Base-by-base conservation (phyloP, 345 rosid species). In the Citrus inodora region DNA sequence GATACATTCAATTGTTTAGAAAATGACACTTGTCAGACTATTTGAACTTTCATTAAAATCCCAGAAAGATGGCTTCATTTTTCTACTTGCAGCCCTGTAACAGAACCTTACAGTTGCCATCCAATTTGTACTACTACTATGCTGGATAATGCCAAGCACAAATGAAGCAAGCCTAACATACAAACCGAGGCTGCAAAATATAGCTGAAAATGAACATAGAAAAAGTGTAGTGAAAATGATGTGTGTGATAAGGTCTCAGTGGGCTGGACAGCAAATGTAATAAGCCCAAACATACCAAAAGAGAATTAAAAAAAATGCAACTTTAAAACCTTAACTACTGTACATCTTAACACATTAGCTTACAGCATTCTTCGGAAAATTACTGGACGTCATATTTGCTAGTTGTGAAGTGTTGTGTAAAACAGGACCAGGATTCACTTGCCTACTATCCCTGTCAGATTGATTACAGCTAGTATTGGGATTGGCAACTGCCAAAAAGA, bases 401-500 rank as follows among this genome's bases (percentile, higher is more conserved):
- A 78, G 70, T 11, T 78, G 78, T 64, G 46, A 75, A 48, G 75
- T 81, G 81, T 84, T 86, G 32, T 74, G 75, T 55, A 86, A 77
- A 70, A 81, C 27, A 72, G 75, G 82, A 76, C 56, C 79, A 5
- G 78, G 80, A 84, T 68, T 83, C 67, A 80, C 87, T 86, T 6
- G 88, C 77, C 63, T 73, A 76, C 83, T 72, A 58, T 74, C 83
- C 80, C 78, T 78, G 60, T 85, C 83, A 66, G 86, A 42, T 67
- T 83, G 86, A 81, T 71, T 75, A 83, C 78, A 71, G 67, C 77
- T 78, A 80, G 55, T 46, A 76, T 58, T 83, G 80, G 77, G 79
- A 76, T 84, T 80, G 38, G 78, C 78, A 84, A 88, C 99, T 93
- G 91, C 73, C 73, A 53, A 17, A 17, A 53, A 83, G 63, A 64